phyloP scores from a whole-genome alignment of 306 rosid genomes.

The Leucaena leucocephala region DNA sequence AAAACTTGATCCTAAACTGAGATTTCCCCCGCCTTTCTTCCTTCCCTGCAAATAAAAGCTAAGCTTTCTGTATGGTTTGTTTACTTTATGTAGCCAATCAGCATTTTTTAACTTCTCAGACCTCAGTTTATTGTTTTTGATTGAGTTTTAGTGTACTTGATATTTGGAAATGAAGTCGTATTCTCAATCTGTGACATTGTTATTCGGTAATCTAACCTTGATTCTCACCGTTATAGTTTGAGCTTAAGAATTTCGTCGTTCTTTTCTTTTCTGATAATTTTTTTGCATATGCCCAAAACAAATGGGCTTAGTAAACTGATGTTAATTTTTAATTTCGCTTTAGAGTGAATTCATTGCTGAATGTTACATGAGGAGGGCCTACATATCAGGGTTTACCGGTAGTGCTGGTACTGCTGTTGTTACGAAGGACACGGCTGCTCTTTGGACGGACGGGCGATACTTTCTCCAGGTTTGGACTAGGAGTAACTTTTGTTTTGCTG shows the following conservation, averaged over 20 bases:
- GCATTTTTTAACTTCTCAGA: not conserved
- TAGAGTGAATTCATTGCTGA: conserved; percentile 98
- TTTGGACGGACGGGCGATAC: conserved; percentile 98
- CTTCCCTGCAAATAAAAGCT: not conserved
- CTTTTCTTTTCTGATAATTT: not conserved
- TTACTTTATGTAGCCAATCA: not conserved
- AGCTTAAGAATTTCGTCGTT: not conserved
- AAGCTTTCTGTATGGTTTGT: not conserved
- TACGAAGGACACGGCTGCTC: conserved; percentile 87
- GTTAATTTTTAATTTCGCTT: conserved; percentile 16
- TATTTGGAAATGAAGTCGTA: not conserved
- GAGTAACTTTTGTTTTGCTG: not conserved
- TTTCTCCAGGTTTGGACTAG: conserved; percentile 77
- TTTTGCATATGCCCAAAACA: not conserved
- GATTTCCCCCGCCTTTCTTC: not conserved
- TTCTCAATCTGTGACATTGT: not conserved
- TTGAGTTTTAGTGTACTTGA: not conserved
- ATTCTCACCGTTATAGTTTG: not conserved
- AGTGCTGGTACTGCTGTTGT: conserved; percentile 96
- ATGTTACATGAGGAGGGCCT: conserved; percentile 81
- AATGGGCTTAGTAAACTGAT: not conserved
- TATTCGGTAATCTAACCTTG: not conserved
- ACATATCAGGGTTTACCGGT: conserved; percentile 86
- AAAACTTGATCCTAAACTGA: not conserved
- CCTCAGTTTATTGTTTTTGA: not conserved